Base-by-base conservation (phyloP, 768 basidiomycete species). In the Cyclocybe cylindracea region DNA sequence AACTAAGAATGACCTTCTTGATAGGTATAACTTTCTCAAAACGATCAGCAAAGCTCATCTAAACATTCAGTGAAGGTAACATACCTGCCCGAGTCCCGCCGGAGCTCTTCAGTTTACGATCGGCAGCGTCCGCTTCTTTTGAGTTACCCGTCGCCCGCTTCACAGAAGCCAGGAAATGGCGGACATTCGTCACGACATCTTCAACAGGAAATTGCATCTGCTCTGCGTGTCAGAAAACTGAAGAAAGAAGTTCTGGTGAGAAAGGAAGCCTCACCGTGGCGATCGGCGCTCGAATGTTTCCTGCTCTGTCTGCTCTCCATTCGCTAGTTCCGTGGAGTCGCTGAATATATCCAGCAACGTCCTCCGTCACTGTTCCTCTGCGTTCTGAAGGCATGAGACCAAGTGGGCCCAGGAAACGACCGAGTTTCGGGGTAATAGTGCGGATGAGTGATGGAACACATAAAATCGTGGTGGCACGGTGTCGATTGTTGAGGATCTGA, bases 311-410 rank as follows among this genome's bases (percentile, higher is more conserved):
- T 7, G 91, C 92, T 70, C 86, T 91, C 94, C 96, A 99, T 65
- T 98, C 94, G 41, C 87, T 84, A 4, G 87, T 86, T 10, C 91
- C 92, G 50, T 84, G 82, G 34, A 96, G 79, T 44, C 83, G 82
- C 59, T 83, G 78, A 50, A 99, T 85, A 57, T 89, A 95, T 10
- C 84, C 85, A 10, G 78, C 86, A 38, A 98, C 77, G 53, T 98
- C 92, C 44, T 94, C 90, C 1, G 92, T 91, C 14, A 98, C 96
- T 1, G 95, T 95, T 4, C 97, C 97, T 51, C 94, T 81, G 67
- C 94, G 86, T 55, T 89, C 91, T 6, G 91, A 89, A 9, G 97
- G 97, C 95, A 99, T 97, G 40, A 98, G 73, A 50, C 96, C 96
- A 46, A 91, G 84, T 38, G 94, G 95, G 60, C 96, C 85, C 70